These are phyloP conservation scores for Mytilinidion resinicola DNA, from an alignment of 495 filamentous ascomycete genomes.

Conservation along the genomic window DNA sequence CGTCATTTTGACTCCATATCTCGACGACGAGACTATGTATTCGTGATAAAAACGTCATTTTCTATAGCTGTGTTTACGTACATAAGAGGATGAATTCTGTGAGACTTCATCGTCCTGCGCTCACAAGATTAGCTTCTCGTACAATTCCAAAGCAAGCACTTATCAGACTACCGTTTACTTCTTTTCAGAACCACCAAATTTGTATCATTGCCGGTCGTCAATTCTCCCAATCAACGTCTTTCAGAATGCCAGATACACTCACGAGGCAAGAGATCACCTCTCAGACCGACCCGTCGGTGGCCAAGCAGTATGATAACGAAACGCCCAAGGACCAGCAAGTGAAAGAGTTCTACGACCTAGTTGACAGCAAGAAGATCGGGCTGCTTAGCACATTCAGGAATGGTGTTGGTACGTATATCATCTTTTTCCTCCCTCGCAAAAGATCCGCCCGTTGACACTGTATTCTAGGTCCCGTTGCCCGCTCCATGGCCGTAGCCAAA, in stretches of 20 bases:
- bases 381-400: slow-evolving; percentile 33
- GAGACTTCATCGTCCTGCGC: too few relatives aligned
- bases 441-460: not conserved
- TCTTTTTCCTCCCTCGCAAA: not conserved
- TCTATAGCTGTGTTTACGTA: too few relatives aligned
- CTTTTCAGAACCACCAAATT: too few relatives aligned
- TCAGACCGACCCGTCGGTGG: slow-evolving; percentile 34
- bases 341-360: slow-evolving; percentile 31
- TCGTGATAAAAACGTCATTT: too few relatives aligned
- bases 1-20: too few relatives aligned
- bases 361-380: slow-evolving; percentile 33
- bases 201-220: too few relatives aligned
- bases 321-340: slow-evolving; percentile 35
- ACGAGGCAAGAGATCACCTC: slow-evolving; percentile 30
- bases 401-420: slow-evolving; percentile 21
- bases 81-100: too few relatives aligned
- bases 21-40: too few relatives aligned
- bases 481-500: slow-evolving; percentile 42
- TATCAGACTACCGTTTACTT: too few relatives aligned
- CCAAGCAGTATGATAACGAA: slow-evolving; percentile 34
- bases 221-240: slow-evolving; percentile 1
- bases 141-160: too few relatives aligned
- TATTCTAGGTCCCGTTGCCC: slow-evolving; percentile 30
- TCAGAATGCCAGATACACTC: slow-evolving; percentile 33
- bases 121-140: too few relatives aligned